Evolutionary conservation across 2,329 filamentous ascomycete genomes (phyloP), one percentile per base, ranked within the genome.

Genomic region (Pseudogymnoascus sp.): DNA sequence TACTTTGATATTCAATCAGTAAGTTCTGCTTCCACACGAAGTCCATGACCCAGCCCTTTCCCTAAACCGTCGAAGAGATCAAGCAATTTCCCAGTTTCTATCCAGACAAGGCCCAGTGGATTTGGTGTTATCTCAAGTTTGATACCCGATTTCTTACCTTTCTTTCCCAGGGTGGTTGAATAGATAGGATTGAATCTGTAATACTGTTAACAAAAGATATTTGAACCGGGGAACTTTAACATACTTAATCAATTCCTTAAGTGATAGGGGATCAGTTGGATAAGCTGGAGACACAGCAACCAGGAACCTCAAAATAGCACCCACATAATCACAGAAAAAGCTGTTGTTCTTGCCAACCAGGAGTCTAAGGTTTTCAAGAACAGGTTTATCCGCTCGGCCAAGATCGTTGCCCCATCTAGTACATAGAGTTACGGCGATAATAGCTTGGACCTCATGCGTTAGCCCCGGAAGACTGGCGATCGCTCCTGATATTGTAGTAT

Each of bases 371-470:
- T 69, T 69, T 4, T 66, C 63, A 16, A 65, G 62, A 0, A 73
- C 23, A 5, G 45, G 62, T 37, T 57, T 70, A 65, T 87, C 83
- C 0, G 77, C 72, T 1, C 79, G 78, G 0, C 79, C 79, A 3
- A 86, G 71, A 57, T 83, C 81, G 2, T 85, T 86, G 16, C 86
- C 88, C 85, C 91, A 96, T 68, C 91, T 81, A 54, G 88, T 86
- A 68, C 86, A 91, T 1, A 90, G 79, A 1, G 88, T 81, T 3
- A 96, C 77, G 0, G 85, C 90, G 2, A 96, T 78, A 1, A 90
- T 74, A 0, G 89, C 88, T 11, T 91, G 83, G 61, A 86, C 81
- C 51, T 85, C 74, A 72, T 97, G 92, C 1, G 85, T 86, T 26
- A 96, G 76, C 0, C 91, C 91, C 40, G 93, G 90, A 1, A 83